phyloP scores from a whole-genome alignment of 306 rosid species.

The Neltuma alba region DNA sequence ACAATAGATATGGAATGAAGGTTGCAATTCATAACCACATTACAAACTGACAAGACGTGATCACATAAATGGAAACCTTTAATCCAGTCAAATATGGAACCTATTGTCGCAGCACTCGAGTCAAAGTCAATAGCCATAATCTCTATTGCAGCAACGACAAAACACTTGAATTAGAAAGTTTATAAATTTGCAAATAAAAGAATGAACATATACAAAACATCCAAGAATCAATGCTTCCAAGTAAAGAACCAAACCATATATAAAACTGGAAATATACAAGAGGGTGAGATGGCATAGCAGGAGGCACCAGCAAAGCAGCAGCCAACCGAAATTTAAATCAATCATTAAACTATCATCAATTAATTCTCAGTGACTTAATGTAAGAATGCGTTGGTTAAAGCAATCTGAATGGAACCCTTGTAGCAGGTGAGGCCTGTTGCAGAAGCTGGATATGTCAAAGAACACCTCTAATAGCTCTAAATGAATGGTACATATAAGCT shows the following conservation, averaged over 20 bases:
- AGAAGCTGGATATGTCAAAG: constrained; percentile 36
- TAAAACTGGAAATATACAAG: constrained; percentile 40
- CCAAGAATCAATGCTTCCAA: constrained; percentile 21
- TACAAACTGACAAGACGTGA: background rate
- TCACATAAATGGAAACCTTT: background rate
- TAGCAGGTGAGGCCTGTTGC: constrained; percentile 33
- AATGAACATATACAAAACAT: background rate
- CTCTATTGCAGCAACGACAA: background rate
- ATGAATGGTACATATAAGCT: constrained; percentile 16
- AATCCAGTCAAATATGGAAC: background rate
- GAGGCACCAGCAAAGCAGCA: constrained; percentile 32
- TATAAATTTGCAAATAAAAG: constrained; percentile 21
- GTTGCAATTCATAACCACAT: background rate
- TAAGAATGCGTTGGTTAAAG: constrained; percentile 35
- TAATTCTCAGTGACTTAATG: constrained; percentile 33
- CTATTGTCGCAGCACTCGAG: background rate
- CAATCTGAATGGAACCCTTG: constrained; percentile 13
- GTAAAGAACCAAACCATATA: constrained; percentile 25
- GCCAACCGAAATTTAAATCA: constrained; percentile 22
- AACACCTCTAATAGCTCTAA: constrained; percentile 21
- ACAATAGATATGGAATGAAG: too few relatives aligned
- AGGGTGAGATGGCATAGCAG: constrained; percentile 17
- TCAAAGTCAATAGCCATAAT: too few relatives aligned
- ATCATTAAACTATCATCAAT: constrained; percentile 24
- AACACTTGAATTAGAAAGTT: background rate